Percentiles rank a stretch among this genome's conserved stretches.
phyloP scores from a whole-genome alignment of 179 eudicot genomes.

The Patellifolia procumbens region DNA sequence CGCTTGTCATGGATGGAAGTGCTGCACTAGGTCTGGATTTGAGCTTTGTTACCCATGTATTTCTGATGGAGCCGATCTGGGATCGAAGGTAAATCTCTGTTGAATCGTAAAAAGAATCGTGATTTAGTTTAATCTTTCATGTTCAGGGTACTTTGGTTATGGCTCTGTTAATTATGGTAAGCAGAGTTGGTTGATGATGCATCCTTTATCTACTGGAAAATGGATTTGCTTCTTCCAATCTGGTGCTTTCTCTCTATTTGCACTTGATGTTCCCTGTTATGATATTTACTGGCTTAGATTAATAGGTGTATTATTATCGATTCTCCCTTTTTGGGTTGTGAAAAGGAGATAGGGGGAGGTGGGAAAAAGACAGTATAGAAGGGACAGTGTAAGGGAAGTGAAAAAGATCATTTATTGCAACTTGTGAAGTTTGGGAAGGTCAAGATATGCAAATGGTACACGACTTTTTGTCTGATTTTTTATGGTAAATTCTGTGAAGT shows the following conservation, averaged over 20 bases:
- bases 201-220: background rate
- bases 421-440: background rate
- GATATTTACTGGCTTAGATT: background rate
- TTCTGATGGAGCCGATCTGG: constrained; percentile 99
- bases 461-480: background rate
- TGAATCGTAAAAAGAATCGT: background rate
- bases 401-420: background rate
- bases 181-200: background rate
- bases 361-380: background rate
- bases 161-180: background rate
- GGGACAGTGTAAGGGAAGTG: background rate
- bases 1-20: constrained; percentile 97
- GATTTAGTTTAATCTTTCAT: background rate
- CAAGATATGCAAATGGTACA: background rate
- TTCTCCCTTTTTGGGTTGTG: background rate
- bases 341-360: background rate
- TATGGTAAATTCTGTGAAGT: background rate
- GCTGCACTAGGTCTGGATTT: constrained; percentile 98
- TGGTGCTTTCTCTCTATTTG: background rate
- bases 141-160: background rate
- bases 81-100: constrained; percentile 71
- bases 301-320: background rate
- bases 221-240: background rate
- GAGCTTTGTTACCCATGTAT: constrained; percentile 91
- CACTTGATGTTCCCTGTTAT: background rate